Evolutionary conservation across 129 eudicot species (phyloP).

Genomic region (Helichrysum umbraculigerum): DNA sequence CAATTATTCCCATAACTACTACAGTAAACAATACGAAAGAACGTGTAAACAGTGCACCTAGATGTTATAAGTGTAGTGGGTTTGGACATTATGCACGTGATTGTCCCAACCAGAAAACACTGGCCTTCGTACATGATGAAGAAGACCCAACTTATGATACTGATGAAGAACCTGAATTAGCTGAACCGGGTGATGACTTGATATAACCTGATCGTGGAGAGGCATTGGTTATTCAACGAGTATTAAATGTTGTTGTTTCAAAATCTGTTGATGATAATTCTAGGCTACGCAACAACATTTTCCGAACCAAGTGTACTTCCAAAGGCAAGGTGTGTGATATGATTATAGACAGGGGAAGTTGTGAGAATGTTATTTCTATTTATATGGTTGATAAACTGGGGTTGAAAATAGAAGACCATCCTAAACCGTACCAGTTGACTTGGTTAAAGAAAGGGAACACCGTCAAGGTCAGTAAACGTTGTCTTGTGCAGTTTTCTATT

Average conservation of each 20-base stretch:
- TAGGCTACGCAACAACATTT: too few relatives aligned
- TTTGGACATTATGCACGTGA: too few relatives aligned
- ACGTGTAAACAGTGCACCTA: too few relatives aligned
- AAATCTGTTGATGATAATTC: too few relatives aligned
- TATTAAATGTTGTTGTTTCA: background rate
- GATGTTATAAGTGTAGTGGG: too few relatives aligned
- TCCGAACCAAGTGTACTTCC: background rate
- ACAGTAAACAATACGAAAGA: background rate
- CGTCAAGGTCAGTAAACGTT: too few relatives aligned
- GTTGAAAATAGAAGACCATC: background rate
- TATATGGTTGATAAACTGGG: background rate
- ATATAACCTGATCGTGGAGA: too few relatives aligned
- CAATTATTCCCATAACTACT: background rate
- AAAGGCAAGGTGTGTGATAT: background rate
- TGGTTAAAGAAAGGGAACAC: background rate
- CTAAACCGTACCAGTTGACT: background rate
- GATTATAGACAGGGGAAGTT: background rate
- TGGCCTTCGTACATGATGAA: background rate
- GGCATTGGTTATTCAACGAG: too few relatives aligned
- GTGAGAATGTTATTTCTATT: background rate
- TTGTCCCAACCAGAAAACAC: background rate
- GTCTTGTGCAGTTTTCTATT: too few relatives aligned
- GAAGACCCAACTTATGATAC: background rate
- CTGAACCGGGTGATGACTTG: too few relatives aligned
- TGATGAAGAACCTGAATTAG: background rate